phyloP scores from a whole-genome alignment of 2,329 filamentous ascomycete genomes.

The Diaporthe eres region DNA sequence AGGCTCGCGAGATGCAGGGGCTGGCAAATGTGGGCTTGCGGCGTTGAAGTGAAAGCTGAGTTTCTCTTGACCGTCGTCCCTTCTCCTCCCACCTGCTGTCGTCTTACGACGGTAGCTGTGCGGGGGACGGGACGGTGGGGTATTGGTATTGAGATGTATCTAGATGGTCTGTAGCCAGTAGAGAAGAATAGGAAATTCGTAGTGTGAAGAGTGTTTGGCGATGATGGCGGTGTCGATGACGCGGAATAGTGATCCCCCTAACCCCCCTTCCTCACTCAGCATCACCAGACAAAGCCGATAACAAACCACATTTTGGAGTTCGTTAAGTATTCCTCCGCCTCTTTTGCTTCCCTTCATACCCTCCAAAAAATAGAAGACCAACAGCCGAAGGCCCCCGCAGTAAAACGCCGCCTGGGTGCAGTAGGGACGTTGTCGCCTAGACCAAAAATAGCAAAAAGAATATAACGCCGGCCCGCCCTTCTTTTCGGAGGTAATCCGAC shows the following conservation, averaged over 20 bases:
- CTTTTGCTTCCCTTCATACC: neutral
- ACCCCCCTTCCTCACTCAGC: neutral
- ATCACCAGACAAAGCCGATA: slow-evolving; percentile 2
- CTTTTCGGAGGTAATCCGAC: neutral
- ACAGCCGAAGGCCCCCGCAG: neutral
- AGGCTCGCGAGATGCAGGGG: neutral
- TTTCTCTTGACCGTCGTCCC: neutral
- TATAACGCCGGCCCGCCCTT: slow-evolving; percentile 19
- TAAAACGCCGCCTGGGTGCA: slow-evolving; percentile 23
- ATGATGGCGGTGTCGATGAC: neutral
- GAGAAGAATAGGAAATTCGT: slow-evolving; percentile 10
- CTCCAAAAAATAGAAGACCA: neutral
- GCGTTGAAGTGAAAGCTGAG: neutral
- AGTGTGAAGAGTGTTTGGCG: slow-evolving; percentile 10
- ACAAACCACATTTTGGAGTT: slow-evolving; percentile 9
- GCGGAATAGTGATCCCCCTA: neutral
- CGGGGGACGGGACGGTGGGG: neutral
- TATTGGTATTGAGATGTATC: slow-evolving; percentile 25
- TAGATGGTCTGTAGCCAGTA: slow-evolving; percentile 12
- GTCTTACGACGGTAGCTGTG: neutral
- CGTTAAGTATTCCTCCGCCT: neutral
- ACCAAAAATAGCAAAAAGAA: slow-evolving; percentile 12
- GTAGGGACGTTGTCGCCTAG: neutral
- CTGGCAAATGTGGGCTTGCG: neutral
- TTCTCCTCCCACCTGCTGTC: neutral